Evolutionary conservation across 495 filamentous ascomycete genomes (phyloP), one percentile per base, ranked within the genome.

Genomic region (Hyaloscypha variabilis): DNA sequence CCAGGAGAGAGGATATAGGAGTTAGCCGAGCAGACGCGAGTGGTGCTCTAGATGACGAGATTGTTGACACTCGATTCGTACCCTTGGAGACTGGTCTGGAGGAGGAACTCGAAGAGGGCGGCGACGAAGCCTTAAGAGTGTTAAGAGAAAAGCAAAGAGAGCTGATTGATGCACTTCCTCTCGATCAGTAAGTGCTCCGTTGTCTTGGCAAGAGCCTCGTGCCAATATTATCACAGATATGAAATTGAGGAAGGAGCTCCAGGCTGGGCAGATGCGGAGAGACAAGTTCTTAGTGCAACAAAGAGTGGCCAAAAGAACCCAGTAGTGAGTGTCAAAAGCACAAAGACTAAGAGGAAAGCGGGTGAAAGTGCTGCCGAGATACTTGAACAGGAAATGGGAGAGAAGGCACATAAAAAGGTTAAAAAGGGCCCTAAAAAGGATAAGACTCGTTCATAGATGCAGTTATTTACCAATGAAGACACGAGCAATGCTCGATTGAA

Each of bases 51-150:
- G 89, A 90, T 34, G 90, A 89, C 51, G 88, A 87, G 60, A 73
- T 84, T 17, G 75, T 85, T 25, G 86, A 89, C 58, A 79, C 80
- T 55, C 82, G 81, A 50, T 93, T 89, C 69, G 83, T 84, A 53
- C 88, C 92, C 0, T 76, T 97, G 17, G 85, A 88, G n/a, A 82
- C 81, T 61, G 77, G 78, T n/a, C 74, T 97, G 24, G 87, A 91
- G n/a, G 92, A 94, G 5, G 96, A 99, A 73, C 82, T 98, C 34
- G 88, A 87, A 57, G 90, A 95, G 69, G 95, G 88, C 14, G 93
- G 90, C 2, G 83, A 93, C 68, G 87, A 95, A 75, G 83, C 90
- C 23, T 74, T 94, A 68, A 78, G 79, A 36, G 88, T 85, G 56
- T 74, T 97, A 73, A 83, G 85, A 67, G 78, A 80, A 63, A 91